Percentiles rank a stretch among this genome's conserved stretches.
Evolutionary conservation across 1,284 basidiomycete genomes (phyloP).

Genomic region (Caloboletus firmus): DNA sequence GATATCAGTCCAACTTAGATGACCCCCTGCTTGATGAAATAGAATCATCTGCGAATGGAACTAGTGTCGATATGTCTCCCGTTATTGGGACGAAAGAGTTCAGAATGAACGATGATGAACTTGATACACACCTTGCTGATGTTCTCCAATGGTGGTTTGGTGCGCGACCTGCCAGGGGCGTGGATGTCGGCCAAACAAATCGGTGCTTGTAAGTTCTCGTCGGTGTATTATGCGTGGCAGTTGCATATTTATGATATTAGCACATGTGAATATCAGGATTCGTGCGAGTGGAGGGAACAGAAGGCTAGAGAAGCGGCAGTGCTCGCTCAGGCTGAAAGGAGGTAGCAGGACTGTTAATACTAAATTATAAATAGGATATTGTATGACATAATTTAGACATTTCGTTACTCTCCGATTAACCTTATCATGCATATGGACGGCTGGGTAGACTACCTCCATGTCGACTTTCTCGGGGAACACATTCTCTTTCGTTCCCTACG

Average conservation of each 20-base stretch:
- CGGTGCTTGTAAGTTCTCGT: conserved; percentile 64
- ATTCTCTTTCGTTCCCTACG: conserved; percentile 54
- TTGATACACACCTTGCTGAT: conserved; percentile 58
- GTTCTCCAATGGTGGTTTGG: conserved; percentile 79
- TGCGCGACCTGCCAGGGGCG: conserved; percentile 63
- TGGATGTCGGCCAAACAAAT: conserved; percentile 56
- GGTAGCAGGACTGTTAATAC: too few species aligned
- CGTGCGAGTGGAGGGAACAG: conserved; percentile 81
- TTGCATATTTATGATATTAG: conserved; percentile 37
- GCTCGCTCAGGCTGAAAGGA: background rate
- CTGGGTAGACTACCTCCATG: conserved; percentile 53
- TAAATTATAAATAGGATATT: background rate
- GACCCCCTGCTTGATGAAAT: background rate
- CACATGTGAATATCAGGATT: conserved; percentile 75
- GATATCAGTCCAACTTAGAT: conserved; percentile 10
- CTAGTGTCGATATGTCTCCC: conserved; percentile 29
- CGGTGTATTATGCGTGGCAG: conserved; percentile 1
- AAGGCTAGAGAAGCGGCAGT: conserved; percentile 51
- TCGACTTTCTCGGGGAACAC: conserved; percentile 54
- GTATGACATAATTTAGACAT: conserved; percentile 3
- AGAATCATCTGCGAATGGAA: background rate
- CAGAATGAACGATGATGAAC: conserved; percentile 49
- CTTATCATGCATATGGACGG: conserved; percentile 22
- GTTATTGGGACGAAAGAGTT: conserved; percentile 73
- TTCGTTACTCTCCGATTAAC: background rate